Evolutionary conservation across 352 stramenopile species (phyloP).

Genomic region (Elongisporangium undulatum): DNA sequence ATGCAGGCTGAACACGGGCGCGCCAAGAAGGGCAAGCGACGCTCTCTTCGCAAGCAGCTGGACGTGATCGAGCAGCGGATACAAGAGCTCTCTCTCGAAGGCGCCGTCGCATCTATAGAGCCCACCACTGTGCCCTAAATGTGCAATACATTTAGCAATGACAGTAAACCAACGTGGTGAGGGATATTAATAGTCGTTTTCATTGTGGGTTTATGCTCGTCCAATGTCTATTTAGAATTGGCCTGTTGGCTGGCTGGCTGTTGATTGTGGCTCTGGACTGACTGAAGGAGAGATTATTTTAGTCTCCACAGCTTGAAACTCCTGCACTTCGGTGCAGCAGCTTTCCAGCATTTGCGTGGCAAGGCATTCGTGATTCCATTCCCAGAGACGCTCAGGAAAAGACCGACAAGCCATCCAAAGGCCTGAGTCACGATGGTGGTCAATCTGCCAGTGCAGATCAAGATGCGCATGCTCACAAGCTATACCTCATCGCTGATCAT

Average conservation of each 20-base stretch:
- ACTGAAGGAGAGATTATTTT: too few species aligned
- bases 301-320: too few species aligned
- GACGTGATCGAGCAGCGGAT: slow-evolving; percentile 62
- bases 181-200: too few species aligned
- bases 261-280: too few species aligned
- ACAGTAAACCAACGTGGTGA: not conserved
- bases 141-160: not conserved
- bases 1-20: slow-evolving; percentile 35
- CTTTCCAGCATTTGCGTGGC: too few species aligned
- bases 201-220: too few species aligned
- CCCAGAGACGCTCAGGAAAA: too few species aligned
- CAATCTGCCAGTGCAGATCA: not conserved
- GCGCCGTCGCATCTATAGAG: not conserved
- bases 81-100: slow-evolving; percentile 20
- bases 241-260: too few species aligned
- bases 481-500: not conserved
- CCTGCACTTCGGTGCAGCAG: too few species aligned
- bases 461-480: not conserved
- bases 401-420: too few species aligned
- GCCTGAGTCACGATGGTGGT: not conserved
- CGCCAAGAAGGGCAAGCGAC: slow-evolving; percentile 58
- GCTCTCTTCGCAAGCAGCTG: slow-evolving; percentile 79
- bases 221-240: too few species aligned
- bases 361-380: too few species aligned
- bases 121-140: not conserved